Percentiles rank a stretch among this genome's conserved stretches.
These are phyloP conservation scores for Penicillium waksmanii DNA, from an alignment of 495 filamentous ascomycete species.

Conservation along the genomic window DNA sequence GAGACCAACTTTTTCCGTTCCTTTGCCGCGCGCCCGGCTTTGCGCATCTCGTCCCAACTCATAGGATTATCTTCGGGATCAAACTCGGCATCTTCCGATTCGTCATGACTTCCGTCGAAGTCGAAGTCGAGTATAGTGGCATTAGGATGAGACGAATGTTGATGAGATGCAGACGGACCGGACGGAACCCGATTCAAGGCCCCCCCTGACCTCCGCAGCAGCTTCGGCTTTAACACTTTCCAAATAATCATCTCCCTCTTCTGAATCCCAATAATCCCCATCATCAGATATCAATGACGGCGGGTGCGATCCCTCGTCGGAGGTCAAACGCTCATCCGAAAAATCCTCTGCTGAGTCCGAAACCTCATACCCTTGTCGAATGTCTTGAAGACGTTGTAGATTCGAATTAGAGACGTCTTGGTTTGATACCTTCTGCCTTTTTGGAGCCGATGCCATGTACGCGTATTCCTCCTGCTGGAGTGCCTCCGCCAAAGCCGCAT, in stretches of 20 bases:
- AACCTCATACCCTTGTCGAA: not conserved
- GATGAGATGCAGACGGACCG: not conserved
- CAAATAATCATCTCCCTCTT: constrained; percentile 21
- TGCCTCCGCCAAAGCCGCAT: constrained; percentile 59
- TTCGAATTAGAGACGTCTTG: not conserved
- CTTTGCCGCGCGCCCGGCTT: constrained; percentile 9
- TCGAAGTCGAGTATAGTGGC: too few species aligned
- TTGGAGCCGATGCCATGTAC: constrained; percentile 11
- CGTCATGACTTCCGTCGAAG: not conserved
- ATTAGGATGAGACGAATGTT: constrained; percentile 8
- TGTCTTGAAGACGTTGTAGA: not conserved
- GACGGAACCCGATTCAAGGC: too few species aligned
- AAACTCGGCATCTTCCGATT: not conserved
- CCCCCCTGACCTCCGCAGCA: not conserved
- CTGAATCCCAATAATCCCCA: constrained; percentile 5
- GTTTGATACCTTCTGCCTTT: not conserved
- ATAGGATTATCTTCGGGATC: not conserved
- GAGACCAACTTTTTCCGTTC: constrained; percentile 70
- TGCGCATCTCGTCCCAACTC: not conserved
- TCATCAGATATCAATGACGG: not conserved
- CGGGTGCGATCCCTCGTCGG: not conserved
- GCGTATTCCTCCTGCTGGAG: constrained; percentile 67
- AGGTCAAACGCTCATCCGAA: not conserved
- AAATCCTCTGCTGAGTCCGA: not conserved
- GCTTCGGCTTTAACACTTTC: not conserved